phyloP scores from a whole-genome alignment of 2,329 filamentous ascomycete genomes.

The Leptodontidium sp. region DNA sequence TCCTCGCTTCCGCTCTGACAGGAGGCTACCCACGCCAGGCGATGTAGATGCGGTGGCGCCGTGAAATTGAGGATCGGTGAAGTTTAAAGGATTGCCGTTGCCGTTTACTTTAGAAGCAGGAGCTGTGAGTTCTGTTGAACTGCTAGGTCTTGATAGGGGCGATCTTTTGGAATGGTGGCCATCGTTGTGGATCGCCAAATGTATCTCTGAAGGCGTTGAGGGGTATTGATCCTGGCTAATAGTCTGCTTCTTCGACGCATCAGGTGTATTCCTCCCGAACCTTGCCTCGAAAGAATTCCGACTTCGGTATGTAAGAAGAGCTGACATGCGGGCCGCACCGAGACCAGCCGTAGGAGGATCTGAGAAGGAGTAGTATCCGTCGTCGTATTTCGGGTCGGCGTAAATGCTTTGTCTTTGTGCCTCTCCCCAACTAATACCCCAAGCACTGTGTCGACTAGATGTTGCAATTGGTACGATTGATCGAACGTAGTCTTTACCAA shows the following conservation, averaged over 20 bases:
- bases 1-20: constrained; percentile 46
- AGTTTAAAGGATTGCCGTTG: constrained; percentile 47
- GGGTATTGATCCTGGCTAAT: constrained; percentile 74
- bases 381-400: constrained; percentile 96
- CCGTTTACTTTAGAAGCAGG: constrained; percentile 37
- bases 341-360: constrained; percentile 89
- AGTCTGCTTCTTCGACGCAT: constrained; percentile 82
- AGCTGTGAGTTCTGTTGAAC: constrained; percentile 30
- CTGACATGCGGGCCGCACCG: constrained; percentile 95
- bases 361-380: constrained; percentile 90
- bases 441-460: constrained; percentile 84
- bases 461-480: constrained; percentile 85
- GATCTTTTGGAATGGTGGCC: constrained; percentile 72
- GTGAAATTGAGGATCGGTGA: constrained; percentile 74
- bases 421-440: constrained; percentile 92
- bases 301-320: constrained; percentile 92
- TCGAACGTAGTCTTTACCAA: constrained; percentile 85
- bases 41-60: constrained; percentile 63
- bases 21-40: constrained; percentile 49
- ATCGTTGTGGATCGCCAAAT: constrained; percentile 85
- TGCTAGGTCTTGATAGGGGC: constrained; percentile 55
- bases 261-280: constrained; percentile 92
- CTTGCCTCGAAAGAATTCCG: constrained; percentile 96
- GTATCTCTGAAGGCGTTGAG: constrained; percentile 59
- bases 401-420: constrained; percentile 94